Base-by-base conservation (phyloP, 768 basidiomycete genomes). In the Ramaria sp. region DNA sequence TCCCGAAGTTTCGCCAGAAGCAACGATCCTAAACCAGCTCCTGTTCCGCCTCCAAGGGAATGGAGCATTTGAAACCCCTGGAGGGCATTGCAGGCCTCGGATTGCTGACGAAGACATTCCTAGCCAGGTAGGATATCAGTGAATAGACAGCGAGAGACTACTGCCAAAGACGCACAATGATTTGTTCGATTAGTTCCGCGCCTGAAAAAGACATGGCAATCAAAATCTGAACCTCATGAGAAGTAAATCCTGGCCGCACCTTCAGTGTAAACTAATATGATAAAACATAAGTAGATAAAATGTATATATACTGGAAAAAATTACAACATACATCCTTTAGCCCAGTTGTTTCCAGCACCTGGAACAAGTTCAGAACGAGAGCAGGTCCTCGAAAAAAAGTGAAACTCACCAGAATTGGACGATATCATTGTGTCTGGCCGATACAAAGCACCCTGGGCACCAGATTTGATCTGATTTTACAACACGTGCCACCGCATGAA, bases 51-150 rank as follows among this genome's bases (percentile, higher is more conserved):
- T 34, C 92, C 92, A 16, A 98, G 78, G 16, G 92, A 91, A 59
- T 95, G 91, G 9, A 92, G 67, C 45, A 93, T 67, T 61, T 94
- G 91, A 64, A 94, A 91, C 0, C 94, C 94, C 71, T 98, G 94
- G 18, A 97, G 72, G 8, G 82, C 78, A 38, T 98, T 91, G 61
- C 87, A 88, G 1, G 71, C 65, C 65, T 97, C 94, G 1, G 85
- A 73, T 65, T 95, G 87, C 61, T 73, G 79, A 59, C 94, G 77
- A 8, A 91, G 61, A n/a, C 82, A 73, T 42, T 93, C 94, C 77
- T 83, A 53, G 9, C 22, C 47, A 45, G 25, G 25, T 52, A 18
- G n/a, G 5, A 13, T 16, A 37, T 41, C 53, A 28, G 52, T 48
- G 49, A 43, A 36, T 25, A 24, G 9, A 36, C 30, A 22, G 18